Base-by-base conservation (phyloP, 331 rosid species). In the Saraca asoca region DNA sequence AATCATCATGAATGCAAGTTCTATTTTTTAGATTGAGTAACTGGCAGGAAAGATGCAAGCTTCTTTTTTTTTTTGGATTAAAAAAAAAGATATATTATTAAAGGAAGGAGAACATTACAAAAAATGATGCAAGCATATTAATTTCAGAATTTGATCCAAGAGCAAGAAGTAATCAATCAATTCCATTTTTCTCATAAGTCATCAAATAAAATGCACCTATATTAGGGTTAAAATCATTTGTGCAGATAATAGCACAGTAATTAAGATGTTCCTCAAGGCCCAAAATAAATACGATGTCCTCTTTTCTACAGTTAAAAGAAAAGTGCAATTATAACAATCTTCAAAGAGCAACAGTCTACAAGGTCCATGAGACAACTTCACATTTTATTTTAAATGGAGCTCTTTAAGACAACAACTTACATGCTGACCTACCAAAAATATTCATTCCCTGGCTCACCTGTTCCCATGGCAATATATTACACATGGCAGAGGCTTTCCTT, bases 381-480 rank as follows among this genome's bases (percentile, higher is more conserved):
- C 46, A 66, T 39, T 66, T 56, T 66, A 66, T 39, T 66, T 56
- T 66, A 45, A 50, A 49, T 46, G 68, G 51, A 62, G 31, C 42
- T 31, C 18, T 53, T 51, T 54, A 58, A 62, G 54, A 73, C 59
- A 59, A 44, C 58, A 72, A 50, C 12, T 54, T 53, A 16, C 51
- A 54, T 5, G 43, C 51, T 54, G 45, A 43, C 34, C 10, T 61
- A 50, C 59, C 42, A 58, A 57, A 39, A 60, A 31, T 19, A 54
- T 70, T 37, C 34, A 67, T 24, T 45, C 64, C 62, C 24, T 17
- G 8, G 66, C 29, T 77, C 64, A 90, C 98, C 97, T 94, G 90
- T 94, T 94, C 63, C 98, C 98, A 64, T 94, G 98, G 77, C 97
- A 90, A 70, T 94, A 94, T 74, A 94, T 90, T 49, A 93, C 98